phyloP scores from a whole-genome alignment of 2,329 filamentous ascomycete species.

The Aureobasidium sp. region DNA sequence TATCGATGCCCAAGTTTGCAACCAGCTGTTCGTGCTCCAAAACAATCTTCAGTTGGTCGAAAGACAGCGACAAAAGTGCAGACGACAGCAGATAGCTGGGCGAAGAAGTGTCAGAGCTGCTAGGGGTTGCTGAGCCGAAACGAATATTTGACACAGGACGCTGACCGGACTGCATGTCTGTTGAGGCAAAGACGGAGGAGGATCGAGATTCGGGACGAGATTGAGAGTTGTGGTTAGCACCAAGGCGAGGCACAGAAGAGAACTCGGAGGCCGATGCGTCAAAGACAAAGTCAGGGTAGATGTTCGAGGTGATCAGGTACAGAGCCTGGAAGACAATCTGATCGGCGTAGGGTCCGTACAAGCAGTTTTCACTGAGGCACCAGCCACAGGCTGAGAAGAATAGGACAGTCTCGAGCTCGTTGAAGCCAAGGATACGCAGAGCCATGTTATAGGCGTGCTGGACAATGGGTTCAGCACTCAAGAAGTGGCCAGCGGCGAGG shows the following conservation, averaged over 20 bases:
- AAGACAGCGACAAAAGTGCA: conserved; percentile 62
- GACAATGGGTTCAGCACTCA: conserved; percentile 36
- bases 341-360: conserved; percentile 48
- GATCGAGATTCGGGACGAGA: conserved; percentile 1
- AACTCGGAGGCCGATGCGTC: conserved; percentile 42
- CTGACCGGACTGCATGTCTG: conserved; percentile 21
- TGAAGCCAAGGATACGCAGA: conserved; percentile 48
- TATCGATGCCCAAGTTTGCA: conserved; percentile 27
- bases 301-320: conserved; percentile 52
- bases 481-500: conserved; percentile 49
- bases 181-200: background rate
- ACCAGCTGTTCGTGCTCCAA: conserved; percentile 54
- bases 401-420: conserved; percentile 51
- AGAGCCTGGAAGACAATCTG: conserved; percentile 49
- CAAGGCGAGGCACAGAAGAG: conserved; percentile 40
- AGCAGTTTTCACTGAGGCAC: background rate
- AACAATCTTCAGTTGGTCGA: conserved; percentile 55
- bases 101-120: conserved; percentile 30
- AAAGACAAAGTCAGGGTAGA: conserved; percentile 53
- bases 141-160: conserved; percentile 53
- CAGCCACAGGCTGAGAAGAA: conserved; percentile 36
- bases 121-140: conserved; percentile 56
- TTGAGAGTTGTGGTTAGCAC: conserved; percentile 14
- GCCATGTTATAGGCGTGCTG: conserved; percentile 48
- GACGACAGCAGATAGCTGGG: conserved; percentile 51